Evolutionary conservation across 2,329 filamentous ascomycete species (phyloP).

Genomic region (Apiospora phragmitis): DNA sequence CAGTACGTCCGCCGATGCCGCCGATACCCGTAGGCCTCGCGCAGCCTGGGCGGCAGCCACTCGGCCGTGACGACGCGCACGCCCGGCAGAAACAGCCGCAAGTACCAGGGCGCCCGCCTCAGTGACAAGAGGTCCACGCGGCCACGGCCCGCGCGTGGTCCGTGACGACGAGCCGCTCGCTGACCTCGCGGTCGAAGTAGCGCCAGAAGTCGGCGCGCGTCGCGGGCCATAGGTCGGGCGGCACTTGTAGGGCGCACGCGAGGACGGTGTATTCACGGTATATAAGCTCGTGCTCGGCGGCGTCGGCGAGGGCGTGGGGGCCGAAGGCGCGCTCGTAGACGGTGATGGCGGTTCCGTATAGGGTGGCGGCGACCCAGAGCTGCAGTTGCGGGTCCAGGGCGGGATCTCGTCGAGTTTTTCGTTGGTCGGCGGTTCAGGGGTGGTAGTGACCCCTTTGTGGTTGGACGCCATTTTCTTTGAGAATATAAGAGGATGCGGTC

Average conservation of each 20-base stretch:
- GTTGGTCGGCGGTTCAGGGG: background rate
- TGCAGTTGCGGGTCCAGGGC: conserved; percentile 38
- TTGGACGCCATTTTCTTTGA: background rate
- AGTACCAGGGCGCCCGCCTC: conserved; percentile 21
- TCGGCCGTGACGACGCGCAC: conserved; percentile 24
- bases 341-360: conserved; percentile 36
- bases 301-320: conserved; percentile 22
- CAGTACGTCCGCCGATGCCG: conserved; percentile 19
- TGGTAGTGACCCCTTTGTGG: background rate
- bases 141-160: conserved; percentile 29
- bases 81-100: conserved; percentile 21
- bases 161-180: conserved; percentile 23
- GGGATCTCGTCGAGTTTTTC: conserved; percentile 11
- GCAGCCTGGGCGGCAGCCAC: conserved; percentile 24
- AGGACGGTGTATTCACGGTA: conserved; percentile 30
- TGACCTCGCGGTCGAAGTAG: conserved; percentile 31
- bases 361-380: conserved; percentile 41
- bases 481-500: background rate
- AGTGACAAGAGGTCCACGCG: conserved; percentile 26
- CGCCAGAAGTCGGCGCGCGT: conserved; percentile 26
- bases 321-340: conserved; percentile 38
- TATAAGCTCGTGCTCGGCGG: conserved; percentile 25
- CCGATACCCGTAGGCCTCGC: conserved; percentile 25
- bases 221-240: conserved; percentile 30
- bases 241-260: conserved; percentile 31